These are phyloP conservation scores for Protomyces pachydermus DNA, from an alignment of 1,139 yeast genomes.

Conservation along the genomic window DNA sequence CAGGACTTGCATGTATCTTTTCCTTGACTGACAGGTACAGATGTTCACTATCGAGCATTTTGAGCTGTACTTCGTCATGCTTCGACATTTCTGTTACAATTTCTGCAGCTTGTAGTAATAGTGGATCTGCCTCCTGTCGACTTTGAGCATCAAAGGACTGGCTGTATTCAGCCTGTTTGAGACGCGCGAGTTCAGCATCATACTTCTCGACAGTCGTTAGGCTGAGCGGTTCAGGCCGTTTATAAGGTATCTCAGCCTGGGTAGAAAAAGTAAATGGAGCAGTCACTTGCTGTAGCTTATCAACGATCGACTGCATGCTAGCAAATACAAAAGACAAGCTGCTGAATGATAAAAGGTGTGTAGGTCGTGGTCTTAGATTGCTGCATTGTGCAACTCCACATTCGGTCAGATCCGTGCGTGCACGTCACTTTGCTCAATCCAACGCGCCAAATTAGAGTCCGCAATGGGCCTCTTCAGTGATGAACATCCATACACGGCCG, in stretches of 20 bases:
- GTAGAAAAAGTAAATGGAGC: background rate
- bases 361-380: background rate
- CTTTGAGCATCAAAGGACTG: background rate
- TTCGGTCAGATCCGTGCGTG: too few species aligned
- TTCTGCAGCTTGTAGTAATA: background rate
- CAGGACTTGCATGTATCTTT: background rate
- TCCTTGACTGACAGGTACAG: background rate
- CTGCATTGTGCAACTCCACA: background rate
- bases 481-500: slow-evolving; percentile 48
- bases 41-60: background rate
- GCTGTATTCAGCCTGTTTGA: background rate
- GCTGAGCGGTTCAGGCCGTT: background rate
- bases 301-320: background rate
- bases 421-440: too few species aligned
- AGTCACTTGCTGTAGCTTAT: background rate
- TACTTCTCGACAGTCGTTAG: background rate
- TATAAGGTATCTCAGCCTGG: background rate
- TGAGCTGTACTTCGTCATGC: background rate
- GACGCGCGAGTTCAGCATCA: background rate
- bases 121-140: background rate
- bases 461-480: slow-evolving; percentile 42
- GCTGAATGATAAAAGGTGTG: too few species aligned
- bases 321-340: background rate
- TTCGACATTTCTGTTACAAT: background rate
- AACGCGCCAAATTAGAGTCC: too few species aligned